Percentiles rank a stretch among this genome's conserved stretches.
phyloP scores from a whole-genome alignment of 1,139 yeast genomes.

The Pichia sp. region DNA sequence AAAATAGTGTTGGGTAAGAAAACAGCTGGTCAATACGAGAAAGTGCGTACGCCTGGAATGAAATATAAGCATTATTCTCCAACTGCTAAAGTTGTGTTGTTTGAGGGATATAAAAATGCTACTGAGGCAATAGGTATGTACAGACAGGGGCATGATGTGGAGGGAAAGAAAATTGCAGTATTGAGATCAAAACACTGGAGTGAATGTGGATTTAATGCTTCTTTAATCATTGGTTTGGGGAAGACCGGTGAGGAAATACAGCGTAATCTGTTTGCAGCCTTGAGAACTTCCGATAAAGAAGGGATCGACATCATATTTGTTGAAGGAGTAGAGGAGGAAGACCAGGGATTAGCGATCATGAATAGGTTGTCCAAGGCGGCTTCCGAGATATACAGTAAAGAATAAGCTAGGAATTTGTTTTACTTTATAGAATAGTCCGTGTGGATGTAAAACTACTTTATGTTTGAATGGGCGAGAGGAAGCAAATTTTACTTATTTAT shows the following conservation, averaged over 20 bases:
- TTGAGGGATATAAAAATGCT: constrained; percentile 44
- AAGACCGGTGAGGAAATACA: constrained; percentile 44
- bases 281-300: constrained; percentile 42
- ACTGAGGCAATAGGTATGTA: constrained; percentile 32
- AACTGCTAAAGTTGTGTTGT: constrained; percentile 72
- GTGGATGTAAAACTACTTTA: not conserved
- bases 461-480: not conserved
- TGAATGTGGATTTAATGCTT: constrained; percentile 31
- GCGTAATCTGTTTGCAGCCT: constrained; percentile 61
- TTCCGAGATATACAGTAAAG: constrained; percentile 34
- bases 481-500: not conserved
- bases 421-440: not conserved
- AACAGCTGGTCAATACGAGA: constrained; percentile 59
- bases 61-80: constrained; percentile 95
- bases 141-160: constrained; percentile 4
- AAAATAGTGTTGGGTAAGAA: constrained; percentile 60
- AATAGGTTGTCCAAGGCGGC: constrained; percentile 89
- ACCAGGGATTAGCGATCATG: constrained; percentile 91
- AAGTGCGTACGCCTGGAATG: constrained; percentile 96
- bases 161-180: constrained; percentile 41
- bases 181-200: constrained; percentile 40
- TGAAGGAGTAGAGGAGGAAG: constrained; percentile 28
- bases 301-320: constrained; percentile 28
- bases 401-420: not conserved
- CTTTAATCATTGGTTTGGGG: constrained; percentile 25